A percentile compares a stretch with the other conserved stretches of the same genome.
Conservation (phyloP, 495 filamentous ascomycete genomes). For the Annulohypoxylon nitens region DNA sequence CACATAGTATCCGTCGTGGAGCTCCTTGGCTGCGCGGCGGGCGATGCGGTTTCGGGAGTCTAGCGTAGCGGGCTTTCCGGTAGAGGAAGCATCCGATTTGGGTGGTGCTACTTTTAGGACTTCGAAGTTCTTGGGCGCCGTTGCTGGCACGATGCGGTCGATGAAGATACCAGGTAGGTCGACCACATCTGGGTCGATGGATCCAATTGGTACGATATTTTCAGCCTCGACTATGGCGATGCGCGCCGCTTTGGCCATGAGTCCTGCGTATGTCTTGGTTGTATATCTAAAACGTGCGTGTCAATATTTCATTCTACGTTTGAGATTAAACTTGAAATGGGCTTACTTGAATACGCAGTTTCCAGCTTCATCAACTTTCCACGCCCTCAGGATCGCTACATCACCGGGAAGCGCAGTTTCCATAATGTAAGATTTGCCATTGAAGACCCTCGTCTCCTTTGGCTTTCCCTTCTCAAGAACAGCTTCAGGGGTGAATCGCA, state of each 20-base stretch:
- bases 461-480: conserved; percentile 67
- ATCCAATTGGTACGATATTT: conserved; percentile 71
- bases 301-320: background rate
- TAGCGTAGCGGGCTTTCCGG: conserved; percentile 47
- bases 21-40: conserved; percentile 69
- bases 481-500: conserved; percentile 64
- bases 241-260: conserved; percentile 74
- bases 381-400: conserved; percentile 72
- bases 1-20: conserved; percentile 75
- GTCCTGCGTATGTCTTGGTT: conserved; percentile 68
- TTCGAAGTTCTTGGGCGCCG: conserved; percentile 67
- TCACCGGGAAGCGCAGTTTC: conserved; percentile 73
- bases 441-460: conserved; percentile 70
- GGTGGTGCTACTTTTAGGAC: conserved; percentile 59
- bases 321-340: no score
- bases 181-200: conserved; percentile 69
- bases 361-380: conserved; percentile 74
- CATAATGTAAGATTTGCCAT: conserved; percentile 71
- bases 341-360: conserved; percentile 71
- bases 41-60: conserved; percentile 69
- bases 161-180: conserved; percentile 75
- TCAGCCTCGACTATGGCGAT: conserved; percentile 77
- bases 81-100: conserved; percentile 25
- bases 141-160: conserved; percentile 72
- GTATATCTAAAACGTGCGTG: conserved; percentile 61